phyloP scores from a whole-genome alignment of 129 eudicot genomes.

The Rutidosis leptorrhynchoides region DNA sequence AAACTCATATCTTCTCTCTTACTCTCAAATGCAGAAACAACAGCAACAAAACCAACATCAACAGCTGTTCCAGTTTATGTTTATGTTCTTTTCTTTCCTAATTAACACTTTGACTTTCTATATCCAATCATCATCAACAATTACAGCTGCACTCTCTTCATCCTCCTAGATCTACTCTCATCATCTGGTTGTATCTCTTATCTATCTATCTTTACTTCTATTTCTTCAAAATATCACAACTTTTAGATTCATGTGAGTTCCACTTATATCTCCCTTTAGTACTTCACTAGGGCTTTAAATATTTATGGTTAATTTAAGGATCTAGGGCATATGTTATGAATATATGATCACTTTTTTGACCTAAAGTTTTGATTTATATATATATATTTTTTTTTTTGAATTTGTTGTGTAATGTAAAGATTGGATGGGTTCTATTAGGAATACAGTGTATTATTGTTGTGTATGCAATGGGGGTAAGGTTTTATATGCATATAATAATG shows the following conservation, averaged over 20 bases:
- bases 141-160: too few relatives aligned
- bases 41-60: not conserved
- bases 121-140: too few relatives aligned
- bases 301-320: not conserved
- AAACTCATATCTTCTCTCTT: not conserved
- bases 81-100: too few relatives aligned
- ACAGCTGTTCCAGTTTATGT: not conserved
- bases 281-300: not conserved
- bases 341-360: constrained; percentile 3
- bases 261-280: not conserved
- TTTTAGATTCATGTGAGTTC: not conserved
- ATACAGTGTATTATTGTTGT: constrained; percentile 57
- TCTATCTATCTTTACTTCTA: too few relatives aligned
- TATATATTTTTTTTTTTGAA: not conserved
- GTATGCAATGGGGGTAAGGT: constrained; percentile 59
- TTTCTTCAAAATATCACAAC: not conserved
- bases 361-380: constrained; percentile 17
- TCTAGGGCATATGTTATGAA: not conserved
- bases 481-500: constrained; percentile 45
- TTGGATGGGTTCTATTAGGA: constrained; percentile 41
- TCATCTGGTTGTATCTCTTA: too few relatives aligned
- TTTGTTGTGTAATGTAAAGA: not conserved
- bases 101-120: too few relatives aligned
- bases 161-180: too few relatives aligned
- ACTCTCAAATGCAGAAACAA: not conserved